Evolutionary conservation across 257 asterid genomes (phyloP), one percentile per base, ranked within the genome.

Genomic region (Fraxinus excelsior): DNA sequence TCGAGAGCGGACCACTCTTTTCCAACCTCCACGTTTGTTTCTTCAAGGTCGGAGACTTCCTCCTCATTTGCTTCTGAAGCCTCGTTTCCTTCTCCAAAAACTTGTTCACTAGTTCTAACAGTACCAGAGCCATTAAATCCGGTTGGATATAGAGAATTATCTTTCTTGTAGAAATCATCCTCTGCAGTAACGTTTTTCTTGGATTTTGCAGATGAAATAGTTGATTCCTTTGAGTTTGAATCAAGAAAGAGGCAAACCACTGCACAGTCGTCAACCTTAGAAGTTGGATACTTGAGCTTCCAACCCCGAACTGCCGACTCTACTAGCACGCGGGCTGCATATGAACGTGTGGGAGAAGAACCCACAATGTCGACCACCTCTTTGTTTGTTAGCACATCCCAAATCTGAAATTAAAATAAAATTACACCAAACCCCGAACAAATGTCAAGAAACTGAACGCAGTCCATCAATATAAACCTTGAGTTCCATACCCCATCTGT

Each of bases 381-480:
- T 81, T 93, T 83, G 86, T 93, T 93, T 31, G 98, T 85, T 34
- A 93, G 93, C 26, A 93, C 98, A 73, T 93, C 98, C 98, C 98
- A 93, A 73, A 93, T 87, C 97, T 93, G 85, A 58, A 74, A 77
- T 2, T 60, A 3, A 14, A 0, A 68, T 53, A 31, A 37, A n/a
- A 70, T 25, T 11, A 21, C 5, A 74, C 28, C 51, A 46, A 60
- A 46, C 19, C 21, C 1, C 8, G 26, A 42, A 9, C 1, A 62
- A 66, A 32, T n/a, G 58, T 62, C 3, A 32, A 23, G 66, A 38
- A 67, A 62, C 51, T 2, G 58, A 21, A 74, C 28, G 85, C 3
- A 44, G 29, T 68, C 0, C 2, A 42, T 26, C 26, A 21, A 8
- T 35, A 35, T 46, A n/a, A 34, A 44, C 1, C 8, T 9, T 23